Evolutionary conservation across 2,329 filamentous ascomycete genomes (phyloP), one percentile per base, ranked within the genome.

Genomic region (Coleophoma eucalyptorum): DNA sequence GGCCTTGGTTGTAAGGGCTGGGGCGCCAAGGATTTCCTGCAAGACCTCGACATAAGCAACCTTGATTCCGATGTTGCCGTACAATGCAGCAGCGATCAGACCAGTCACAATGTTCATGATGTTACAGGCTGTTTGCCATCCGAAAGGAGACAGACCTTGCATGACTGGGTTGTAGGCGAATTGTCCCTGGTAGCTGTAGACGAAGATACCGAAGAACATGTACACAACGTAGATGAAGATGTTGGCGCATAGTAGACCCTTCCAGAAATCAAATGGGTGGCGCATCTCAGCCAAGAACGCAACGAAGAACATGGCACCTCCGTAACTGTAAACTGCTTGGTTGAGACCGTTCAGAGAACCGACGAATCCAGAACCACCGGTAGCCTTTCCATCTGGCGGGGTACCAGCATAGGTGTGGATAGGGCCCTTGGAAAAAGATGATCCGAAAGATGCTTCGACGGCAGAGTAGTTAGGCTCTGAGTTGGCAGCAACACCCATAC

Each of bases 251-350:
- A 73, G 61, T 47, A 77, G 61, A 12, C 66, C 72, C 51, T 77
- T 77, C 67, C 71, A 72, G 59, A 78, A 77, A 54, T 78, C 74
- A 5, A 63, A 67, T 8, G 75, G 74, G 15, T 70, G 67, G 19
- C 69, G 67, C 75, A 78, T 77, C 54, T 78, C 75, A 10, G 79
- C 72, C 66, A 84, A 71, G 56, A 84, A 77, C 48, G 81, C 78
- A 31, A 74, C 72, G 60, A 83, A 84, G 10, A 84, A 65, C 62
- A 79, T 75, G 3, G 77, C 76, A 3, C 81, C 80, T 15, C 78
- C 78, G 54, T 83, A 84, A 0, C 78, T 74, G 48, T 77, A 79
- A 4, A 83, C 79, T 10, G 72, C 76, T 43, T 78, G 74, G 61
- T 78, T 75, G 37, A 78, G 65, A n/a, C 76, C 76, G 50, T 75